Evolutionary conservation across 164 flowering plant genomes (phyloP).

Genomic region (Amborella trichopoda): DNA sequence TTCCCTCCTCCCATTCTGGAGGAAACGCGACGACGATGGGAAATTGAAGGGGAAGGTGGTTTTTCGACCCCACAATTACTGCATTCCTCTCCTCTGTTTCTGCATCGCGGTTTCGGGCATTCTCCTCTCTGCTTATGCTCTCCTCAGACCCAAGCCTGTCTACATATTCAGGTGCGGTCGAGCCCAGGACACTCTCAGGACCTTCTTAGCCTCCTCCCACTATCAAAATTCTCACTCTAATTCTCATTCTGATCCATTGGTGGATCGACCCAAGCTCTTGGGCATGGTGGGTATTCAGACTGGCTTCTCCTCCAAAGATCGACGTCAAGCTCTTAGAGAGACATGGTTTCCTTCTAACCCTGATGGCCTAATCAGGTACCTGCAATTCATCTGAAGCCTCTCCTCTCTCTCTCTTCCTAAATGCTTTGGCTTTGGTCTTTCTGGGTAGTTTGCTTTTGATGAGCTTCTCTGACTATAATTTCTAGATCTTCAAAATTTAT

Average conservation of each 20-base stretch:
- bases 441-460: background rate
- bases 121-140: slow-evolving; percentile 21
- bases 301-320: slow-evolving; percentile 30
- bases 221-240: slow-evolving; percentile 4
- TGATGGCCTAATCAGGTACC: slow-evolving; percentile 34
- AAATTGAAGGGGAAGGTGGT: too few relatives aligned
- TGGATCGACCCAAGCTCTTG: slow-evolving; percentile 32
- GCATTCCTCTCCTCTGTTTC: slow-evolving; percentile 23
- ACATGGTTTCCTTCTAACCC: slow-evolving; percentile 57
- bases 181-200: slow-evolving; percentile 25
- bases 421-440: background rate
- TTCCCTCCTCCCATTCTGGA: too few relatives aligned
- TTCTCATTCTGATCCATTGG: slow-evolving; percentile 6
- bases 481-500: background rate
- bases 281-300: slow-evolving; percentile 58
- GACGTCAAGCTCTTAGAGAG: slow-evolving; percentile 27
- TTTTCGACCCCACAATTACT: too few relatives aligned
- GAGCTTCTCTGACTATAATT: background rate
- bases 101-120: slow-evolving; percentile 28
- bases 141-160: slow-evolving; percentile 14
- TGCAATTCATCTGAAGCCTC: background rate
- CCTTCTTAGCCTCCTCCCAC: slow-evolving; percentile 10
- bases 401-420: background rate
- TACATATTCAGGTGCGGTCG: slow-evolving; percentile 30
- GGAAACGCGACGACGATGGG: too few relatives aligned